phyloP scores from a whole-genome alignment of 2,329 filamentous ascomycete species.

The Paraphaeosphaeria minitans region DNA sequence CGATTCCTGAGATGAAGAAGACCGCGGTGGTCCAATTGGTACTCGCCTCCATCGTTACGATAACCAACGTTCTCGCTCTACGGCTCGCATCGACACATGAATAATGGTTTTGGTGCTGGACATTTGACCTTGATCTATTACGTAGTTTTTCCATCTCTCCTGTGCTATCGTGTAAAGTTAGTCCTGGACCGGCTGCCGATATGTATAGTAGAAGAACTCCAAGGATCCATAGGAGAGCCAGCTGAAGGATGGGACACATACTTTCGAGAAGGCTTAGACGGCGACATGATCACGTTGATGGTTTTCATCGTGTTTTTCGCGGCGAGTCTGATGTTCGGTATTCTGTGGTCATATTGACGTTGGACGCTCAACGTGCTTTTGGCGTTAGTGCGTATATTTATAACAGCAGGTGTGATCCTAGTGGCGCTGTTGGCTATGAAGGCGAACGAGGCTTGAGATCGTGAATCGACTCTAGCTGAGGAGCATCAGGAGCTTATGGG shows the following conservation, averaged over 20 bases:
- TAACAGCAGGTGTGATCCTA: constrained; percentile 5
- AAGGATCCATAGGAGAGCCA: constrained; percentile 21
- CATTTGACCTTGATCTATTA: too few relatives aligned
- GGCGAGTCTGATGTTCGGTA: constrained; percentile 26
- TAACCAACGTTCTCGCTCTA: too few relatives aligned
- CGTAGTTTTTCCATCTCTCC: too few relatives aligned
- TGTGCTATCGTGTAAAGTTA: constrained; percentile 20
- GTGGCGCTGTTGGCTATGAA: constrained; percentile 5
- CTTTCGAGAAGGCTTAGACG: constrained; percentile 30
- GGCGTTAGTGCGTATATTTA: constrained; percentile 9
- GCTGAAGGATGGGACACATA: constrained; percentile 36
- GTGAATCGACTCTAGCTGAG: too few relatives aligned
- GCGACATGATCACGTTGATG: constrained; percentile 18
- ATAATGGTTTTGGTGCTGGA: too few relatives aligned
- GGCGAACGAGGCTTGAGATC: constrained; percentile 3
- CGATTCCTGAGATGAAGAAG: too few relatives aligned
- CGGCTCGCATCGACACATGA: too few relatives aligned
- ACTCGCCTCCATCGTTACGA: too few relatives aligned
- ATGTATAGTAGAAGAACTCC: constrained; percentile 24
- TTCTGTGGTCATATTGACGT: constrained; percentile 28
- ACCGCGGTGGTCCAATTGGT: too few relatives aligned
- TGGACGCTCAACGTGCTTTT: constrained; percentile 27
- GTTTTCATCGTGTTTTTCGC: constrained; percentile 24
- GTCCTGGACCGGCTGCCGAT: constrained; percentile 31
- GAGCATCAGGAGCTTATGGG: too few relatives aligned